Conservation (phyloP, 306 rosid species). For the Oemleria cerasiformis region DNA sequence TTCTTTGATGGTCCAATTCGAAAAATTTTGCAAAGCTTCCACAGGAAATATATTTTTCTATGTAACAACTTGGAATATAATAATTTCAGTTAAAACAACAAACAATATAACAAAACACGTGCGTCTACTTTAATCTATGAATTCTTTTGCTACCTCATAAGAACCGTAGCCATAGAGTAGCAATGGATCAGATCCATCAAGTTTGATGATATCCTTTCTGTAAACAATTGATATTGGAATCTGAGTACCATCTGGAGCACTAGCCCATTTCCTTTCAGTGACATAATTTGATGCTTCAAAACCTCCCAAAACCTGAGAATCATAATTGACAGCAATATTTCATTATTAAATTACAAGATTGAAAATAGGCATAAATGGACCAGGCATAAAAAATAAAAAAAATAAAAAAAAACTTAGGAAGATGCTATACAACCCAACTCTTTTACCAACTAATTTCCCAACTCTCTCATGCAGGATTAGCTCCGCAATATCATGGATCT, state of each 20-base stretch:
- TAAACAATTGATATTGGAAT: constrained; percentile 87
- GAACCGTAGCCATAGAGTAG: constrained; percentile 96
- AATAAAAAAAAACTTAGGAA: not conserved
- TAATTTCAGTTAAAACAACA: constrained; percentile 3
- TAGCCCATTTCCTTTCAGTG: constrained; percentile 89
- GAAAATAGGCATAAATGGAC: not conserved
- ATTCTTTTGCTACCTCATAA: constrained; percentile 64
- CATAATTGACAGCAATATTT: not conserved
- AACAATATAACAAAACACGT: not conserved
- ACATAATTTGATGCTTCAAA: constrained; percentile 71
- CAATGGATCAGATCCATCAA: constrained; percentile 88
- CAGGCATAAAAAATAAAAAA: not conserved
- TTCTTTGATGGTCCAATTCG: constrained; percentile 19
- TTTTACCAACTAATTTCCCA: not conserved
- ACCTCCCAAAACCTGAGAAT: constrained; percentile 77
- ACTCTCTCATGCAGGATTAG: not conserved
- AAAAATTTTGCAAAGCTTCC: constrained; percentile 6
- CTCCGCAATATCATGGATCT: not conserved
- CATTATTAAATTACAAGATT: not conserved
- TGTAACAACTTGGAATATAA: constrained; percentile 21
- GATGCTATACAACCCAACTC: not conserved
- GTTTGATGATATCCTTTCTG: constrained; percentile 70
- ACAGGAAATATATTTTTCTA: constrained; percentile 19
- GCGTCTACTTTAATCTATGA: not conserved
- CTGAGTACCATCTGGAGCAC: constrained; percentile 68